Conservation (phyloP, 192 early-diverging fungal genomes). For the Haplosporangium gracile region DNA sequence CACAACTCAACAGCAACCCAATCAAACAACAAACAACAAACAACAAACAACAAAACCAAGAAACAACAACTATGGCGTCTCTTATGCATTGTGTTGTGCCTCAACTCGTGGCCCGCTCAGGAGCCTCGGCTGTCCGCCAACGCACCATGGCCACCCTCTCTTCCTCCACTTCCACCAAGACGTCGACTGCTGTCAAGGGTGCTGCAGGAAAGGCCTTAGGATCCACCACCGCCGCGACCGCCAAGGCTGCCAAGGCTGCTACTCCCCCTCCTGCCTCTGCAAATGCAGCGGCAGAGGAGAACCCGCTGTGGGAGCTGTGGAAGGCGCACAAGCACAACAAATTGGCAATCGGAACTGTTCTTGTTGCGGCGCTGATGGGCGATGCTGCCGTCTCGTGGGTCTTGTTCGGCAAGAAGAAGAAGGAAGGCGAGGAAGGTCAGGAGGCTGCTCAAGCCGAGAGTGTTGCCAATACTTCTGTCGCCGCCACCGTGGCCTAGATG, state of each 20-base stretch:
- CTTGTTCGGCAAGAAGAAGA: slow-evolving; percentile 16
- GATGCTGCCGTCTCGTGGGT: slow-evolving; percentile 18
- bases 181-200: background rate
- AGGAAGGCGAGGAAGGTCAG: background rate
- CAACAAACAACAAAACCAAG: background rate
- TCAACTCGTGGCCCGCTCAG: background rate
- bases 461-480: background rate
- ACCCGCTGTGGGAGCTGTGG: slow-evolving; percentile 1
- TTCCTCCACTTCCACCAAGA: background rate
- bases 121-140: background rate
- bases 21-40: background rate
- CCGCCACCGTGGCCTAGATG: background rate
- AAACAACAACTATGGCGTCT: background rate
- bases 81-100: background rate
- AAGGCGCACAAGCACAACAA: slow-evolving; percentile 8
- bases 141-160: background rate
- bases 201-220: background rate
- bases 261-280: background rate
- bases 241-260: background rate
- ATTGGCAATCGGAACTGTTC: slow-evolving; percentile 9
- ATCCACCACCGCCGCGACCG: background rate
- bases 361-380: slow-evolving; percentile 1
- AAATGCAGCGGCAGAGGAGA: background rate
- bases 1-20: background rate
- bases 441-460: too few relatives aligned